phyloP scores from a whole-genome alignment of 495 filamentous ascomycete species.

The Daldinia bambusicola region DNA sequence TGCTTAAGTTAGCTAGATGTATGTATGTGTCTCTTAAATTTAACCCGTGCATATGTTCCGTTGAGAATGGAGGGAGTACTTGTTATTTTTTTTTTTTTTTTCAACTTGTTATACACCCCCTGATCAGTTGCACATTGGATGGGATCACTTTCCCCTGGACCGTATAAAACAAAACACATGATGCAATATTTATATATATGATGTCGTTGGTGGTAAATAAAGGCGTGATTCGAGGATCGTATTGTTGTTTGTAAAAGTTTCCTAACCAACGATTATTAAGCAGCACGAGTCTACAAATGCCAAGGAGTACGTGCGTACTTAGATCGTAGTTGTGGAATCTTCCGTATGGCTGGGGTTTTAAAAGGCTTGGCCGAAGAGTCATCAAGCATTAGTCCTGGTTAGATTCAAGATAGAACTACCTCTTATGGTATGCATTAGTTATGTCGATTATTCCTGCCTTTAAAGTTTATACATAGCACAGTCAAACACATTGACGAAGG shows the following conservation, averaged over 20 bases:
- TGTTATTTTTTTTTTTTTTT: background rate
- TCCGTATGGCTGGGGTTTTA: background rate
- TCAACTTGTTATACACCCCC: background rate
- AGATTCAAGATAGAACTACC: too few species aligned
- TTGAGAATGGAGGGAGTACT: background rate
- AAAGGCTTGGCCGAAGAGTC: too few species aligned
- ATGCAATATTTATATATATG: background rate
- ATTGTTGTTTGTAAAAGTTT: background rate
- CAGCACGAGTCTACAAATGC: conserved; percentile 18
- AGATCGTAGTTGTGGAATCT: background rate
- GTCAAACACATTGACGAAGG: too few species aligned
- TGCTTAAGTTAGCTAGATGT: background rate
- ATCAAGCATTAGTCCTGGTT: too few species aligned
- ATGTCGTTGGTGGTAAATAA: background rate
- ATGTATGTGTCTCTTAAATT: background rate
- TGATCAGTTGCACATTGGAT: background rate
- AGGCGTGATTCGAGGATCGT: conserved; percentile 24
- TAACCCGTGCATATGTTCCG: background rate
- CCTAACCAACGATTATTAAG: conserved; percentile 11
- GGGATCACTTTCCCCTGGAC: background rate
- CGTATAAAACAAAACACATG: background rate
- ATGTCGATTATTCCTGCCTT: too few species aligned
- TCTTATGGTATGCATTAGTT: too few species aligned
- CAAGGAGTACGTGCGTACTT: too few species aligned
- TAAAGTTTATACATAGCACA: background rate